Percentiles rank a stretch among this genome's conserved stretches.
phyloP scores from a whole-genome alignment of 2,329 filamentous ascomycete genomes.

The Capronia coronata region DNA sequence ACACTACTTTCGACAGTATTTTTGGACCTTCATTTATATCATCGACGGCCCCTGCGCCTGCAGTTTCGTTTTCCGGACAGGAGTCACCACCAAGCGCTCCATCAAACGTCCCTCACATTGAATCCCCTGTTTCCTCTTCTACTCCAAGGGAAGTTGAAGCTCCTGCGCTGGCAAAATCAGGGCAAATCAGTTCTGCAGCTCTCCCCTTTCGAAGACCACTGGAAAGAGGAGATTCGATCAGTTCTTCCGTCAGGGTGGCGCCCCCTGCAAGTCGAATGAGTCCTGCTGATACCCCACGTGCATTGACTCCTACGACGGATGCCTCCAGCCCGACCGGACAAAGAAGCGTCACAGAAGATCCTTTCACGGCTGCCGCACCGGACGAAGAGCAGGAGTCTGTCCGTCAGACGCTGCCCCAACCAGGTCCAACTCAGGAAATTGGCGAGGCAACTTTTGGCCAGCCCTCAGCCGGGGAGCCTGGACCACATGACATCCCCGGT shows the following conservation, averaged over 20 bases:
- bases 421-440: conserved; percentile 2
- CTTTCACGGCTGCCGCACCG: conserved; percentile 23
- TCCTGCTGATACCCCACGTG: conserved; percentile 42
- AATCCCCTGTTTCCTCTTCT: conserved; percentile 31
- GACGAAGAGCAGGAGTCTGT: conserved; percentile 29
- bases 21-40: conserved; percentile 64
- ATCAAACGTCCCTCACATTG: conserved; percentile 38
- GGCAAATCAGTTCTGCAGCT: conserved; percentile 71
- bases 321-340: conserved; percentile 29
- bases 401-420: conserved; percentile 20
- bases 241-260: conserved; percentile 71
- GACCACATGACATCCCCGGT: conserved; percentile 39
- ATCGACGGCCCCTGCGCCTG: conserved; percentile 43
- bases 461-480: conserved; percentile 7
- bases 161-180: conserved; percentile 62
- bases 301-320: conserved; percentile 39
- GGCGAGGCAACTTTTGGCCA: conserved; percentile 21
- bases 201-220: conserved; percentile 59
- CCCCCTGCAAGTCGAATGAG: conserved; percentile 63
- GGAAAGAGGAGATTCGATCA: conserved; percentile 58
- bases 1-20: conserved; percentile 72
- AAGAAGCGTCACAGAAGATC: conserved; percentile 21
- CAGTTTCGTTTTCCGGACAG: conserved; percentile 51
- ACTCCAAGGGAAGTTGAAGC: conserved; percentile 32
- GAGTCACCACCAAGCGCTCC: conserved; percentile 47